Conservation (phyloP, 768 basidiomycete genomes). For the Hortiboletus flavorubellus region DNA sequence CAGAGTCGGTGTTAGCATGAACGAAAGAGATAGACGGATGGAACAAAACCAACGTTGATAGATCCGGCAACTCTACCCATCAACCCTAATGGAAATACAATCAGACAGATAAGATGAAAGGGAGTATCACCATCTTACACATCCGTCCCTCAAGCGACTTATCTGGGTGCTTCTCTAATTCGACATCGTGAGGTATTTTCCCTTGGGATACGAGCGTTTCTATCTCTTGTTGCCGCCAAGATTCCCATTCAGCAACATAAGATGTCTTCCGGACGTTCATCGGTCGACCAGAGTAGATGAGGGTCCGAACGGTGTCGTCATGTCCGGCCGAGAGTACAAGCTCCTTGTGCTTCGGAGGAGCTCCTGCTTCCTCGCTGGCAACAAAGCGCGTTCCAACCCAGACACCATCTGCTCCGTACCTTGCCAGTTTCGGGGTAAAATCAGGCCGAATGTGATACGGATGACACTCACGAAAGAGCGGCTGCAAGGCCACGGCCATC, state of each 20-base stretch:
- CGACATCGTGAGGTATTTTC: constrained; percentile 71
- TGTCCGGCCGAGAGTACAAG: constrained; percentile 65
- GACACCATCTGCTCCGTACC: constrained; percentile 79
- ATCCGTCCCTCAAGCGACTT: constrained; percentile 53
- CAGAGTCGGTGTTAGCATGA: constrained; percentile 2
- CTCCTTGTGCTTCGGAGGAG: constrained; percentile 71
- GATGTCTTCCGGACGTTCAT: constrained; percentile 78
- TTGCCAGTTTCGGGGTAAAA: constrained; percentile 22
- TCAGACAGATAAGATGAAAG: constrained; percentile 1
- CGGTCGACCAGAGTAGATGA: constrained; percentile 77
- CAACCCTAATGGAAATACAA: constrained; percentile 45
- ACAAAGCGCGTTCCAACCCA: constrained; percentile 91
- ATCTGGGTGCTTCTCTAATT: constrained; percentile 67
- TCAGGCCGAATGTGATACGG: not conserved
- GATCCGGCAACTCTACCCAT: constrained; percentile 79
- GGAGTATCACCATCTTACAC: constrained; percentile 42
- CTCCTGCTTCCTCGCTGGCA: constrained; percentile 76
- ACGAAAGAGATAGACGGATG: not conserved
- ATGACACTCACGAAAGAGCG: constrained; percentile 51
- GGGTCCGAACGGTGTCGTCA: constrained; percentile 68
- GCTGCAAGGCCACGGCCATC: constrained; percentile 81
- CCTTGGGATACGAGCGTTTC: constrained; percentile 56
- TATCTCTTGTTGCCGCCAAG: constrained; percentile 56
- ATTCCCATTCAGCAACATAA: constrained; percentile 78
- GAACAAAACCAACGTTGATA: constrained; percentile 46